Evolutionary conservation across 1,284 basidiomycete species (phyloP).

Genomic region (Mycosarcoma mackinlayi): DNA sequence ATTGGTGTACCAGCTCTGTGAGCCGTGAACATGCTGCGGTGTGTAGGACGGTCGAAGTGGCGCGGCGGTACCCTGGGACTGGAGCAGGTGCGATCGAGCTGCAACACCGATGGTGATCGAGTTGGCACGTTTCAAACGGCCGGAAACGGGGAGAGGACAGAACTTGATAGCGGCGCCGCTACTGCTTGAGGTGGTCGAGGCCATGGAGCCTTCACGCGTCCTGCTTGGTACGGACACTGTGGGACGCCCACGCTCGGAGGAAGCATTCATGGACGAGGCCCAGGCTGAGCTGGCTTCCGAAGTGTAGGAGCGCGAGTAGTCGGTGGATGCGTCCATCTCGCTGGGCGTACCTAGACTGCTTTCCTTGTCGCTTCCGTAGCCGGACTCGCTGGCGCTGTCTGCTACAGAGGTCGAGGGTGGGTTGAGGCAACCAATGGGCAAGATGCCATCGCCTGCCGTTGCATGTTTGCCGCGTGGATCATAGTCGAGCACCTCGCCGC

Average conservation of each 20-base stretch:
- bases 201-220: slow-evolving; percentile 23
- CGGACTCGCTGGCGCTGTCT: slow-evolving; percentile 38
- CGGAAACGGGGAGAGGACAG: slow-evolving; percentile 55
- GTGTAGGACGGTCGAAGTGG: slow-evolving; percentile 24
- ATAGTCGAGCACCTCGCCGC: slow-evolving; percentile 52
- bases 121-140: slow-evolving; percentile 60
- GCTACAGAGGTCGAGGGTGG: slow-evolving; percentile 8
- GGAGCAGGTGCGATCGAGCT: slow-evolving; percentile 60
- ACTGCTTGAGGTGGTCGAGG: slow-evolving; percentile 34
- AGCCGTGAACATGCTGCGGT: slow-evolving; percentile 45
- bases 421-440: slow-evolving; percentile 22
- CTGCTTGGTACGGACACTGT: slow-evolving; percentile 1
- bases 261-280: slow-evolving; percentile 4
- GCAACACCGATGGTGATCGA: slow-evolving; percentile 65
- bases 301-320: slow-evolving; percentile 18
- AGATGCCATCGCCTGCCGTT: slow-evolving; percentile 49
- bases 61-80: slow-evolving; percentile 54
- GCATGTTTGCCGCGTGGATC: slow-evolving; percentile 58
- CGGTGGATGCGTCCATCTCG: slow-evolving; percentile 23
- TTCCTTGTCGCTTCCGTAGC: slow-evolving; percentile 38
- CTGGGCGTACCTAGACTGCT: slow-evolving; percentile 32
- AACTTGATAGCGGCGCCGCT: slow-evolving; percentile 58
- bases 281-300: slow-evolving; percentile 31
- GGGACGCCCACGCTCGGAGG: slow-evolving; percentile 18
- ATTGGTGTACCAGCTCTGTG: slow-evolving; percentile 38